Evolutionary conservation across 805 yeast species (phyloP).

Genomic region (Candida ponderosae): DNA sequence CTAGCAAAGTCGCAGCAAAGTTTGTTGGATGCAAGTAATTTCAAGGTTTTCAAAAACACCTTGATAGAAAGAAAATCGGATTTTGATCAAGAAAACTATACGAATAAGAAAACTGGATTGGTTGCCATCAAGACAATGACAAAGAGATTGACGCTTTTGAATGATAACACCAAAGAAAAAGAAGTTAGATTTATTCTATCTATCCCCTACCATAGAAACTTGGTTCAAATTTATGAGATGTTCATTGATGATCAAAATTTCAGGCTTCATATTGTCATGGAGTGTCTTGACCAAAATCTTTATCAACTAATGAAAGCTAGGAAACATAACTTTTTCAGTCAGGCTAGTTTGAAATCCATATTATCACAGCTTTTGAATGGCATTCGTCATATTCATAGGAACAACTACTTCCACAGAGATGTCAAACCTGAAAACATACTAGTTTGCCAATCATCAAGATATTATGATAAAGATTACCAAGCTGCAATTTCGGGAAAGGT

Average conservation of each 20-base stretch:
- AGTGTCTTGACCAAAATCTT: slow-evolving; percentile 75
- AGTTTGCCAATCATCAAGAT: slow-evolving; percentile 49
- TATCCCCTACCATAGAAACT: slow-evolving; percentile 61
- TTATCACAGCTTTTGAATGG: slow-evolving; percentile 69
- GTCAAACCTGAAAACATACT: slow-evolving; percentile 90
- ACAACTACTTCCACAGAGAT: slow-evolving; percentile 76
- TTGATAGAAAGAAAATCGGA: slow-evolving; percentile 33
- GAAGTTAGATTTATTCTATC: slow-evolving; percentile 62
- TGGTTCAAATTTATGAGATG: slow-evolving; percentile 72
- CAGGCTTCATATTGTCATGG: slow-evolving; percentile 80
- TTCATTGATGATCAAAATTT: slow-evolving; percentile 58
- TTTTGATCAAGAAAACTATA: slow-evolving; percentile 22
- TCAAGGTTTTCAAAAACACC: slow-evolving; percentile 26
- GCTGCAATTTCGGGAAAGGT: slow-evolving; percentile 11
- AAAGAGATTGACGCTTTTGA: slow-evolving; percentile 40
- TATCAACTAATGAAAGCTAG: slow-evolving; percentile 69
- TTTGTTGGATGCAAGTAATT: slow-evolving; percentile 10
- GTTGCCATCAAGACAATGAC: slow-evolving; percentile 86
- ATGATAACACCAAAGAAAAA: slow-evolving; percentile 50
- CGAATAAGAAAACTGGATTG: slow-evolving; percentile 25
- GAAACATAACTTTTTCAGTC: slow-evolving; percentile 43
- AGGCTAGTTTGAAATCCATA: slow-evolving; percentile 54
- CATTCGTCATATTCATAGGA: slow-evolving; percentile 69
- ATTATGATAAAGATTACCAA: slow-evolving; percentile 33
- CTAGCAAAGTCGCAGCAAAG: slow-evolving; percentile 43